Conservation (phyloP, 2,329 filamentous ascomycete species). For the Sporothrix variecibatus region DNA sequence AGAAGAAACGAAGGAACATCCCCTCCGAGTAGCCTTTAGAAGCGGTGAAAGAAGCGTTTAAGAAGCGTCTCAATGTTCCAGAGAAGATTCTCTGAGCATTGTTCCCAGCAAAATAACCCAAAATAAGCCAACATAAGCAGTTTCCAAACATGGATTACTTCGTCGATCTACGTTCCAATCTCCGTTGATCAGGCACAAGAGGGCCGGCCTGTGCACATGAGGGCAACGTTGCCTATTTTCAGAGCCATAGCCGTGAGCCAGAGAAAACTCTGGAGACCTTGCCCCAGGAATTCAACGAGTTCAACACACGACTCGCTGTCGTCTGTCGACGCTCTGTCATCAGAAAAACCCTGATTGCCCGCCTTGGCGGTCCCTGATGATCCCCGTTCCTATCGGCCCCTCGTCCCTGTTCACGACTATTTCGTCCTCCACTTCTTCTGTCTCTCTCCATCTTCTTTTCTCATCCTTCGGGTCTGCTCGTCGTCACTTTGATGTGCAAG, state of each 20-base stretch:
- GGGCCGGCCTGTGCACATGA: neutral
- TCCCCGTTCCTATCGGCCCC: constrained; percentile 8
- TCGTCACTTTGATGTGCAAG: neutral
- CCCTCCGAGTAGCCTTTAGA: neutral
- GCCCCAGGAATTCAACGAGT: neutral
- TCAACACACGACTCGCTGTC: neutral
- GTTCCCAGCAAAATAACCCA: neutral
- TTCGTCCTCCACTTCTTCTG: neutral
- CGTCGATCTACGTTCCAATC: constrained; percentile 20
- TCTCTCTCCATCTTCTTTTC: neutral
- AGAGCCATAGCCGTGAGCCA: neutral
- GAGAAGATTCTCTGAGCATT: neutral
- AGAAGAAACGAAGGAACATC: neutral
- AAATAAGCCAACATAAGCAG: neutral
- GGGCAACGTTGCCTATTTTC: neutral
- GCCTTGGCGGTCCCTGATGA: constrained; percentile 12
- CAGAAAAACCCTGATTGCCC: constrained; percentile 7
- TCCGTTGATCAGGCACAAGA: constrained; percentile 24
- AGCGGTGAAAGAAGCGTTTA: constrained; percentile 1
- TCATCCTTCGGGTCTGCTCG: neutral
- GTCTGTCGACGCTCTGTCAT: neutral
- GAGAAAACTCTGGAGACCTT: neutral
- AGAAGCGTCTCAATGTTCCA: neutral
- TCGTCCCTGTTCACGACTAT: constrained; percentile 6
- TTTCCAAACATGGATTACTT: neutral